These are phyloP conservation scores for Penicillium canescens DNA, from an alignment of 495 filamentous ascomycete species.

Conservation along the genomic window DNA sequence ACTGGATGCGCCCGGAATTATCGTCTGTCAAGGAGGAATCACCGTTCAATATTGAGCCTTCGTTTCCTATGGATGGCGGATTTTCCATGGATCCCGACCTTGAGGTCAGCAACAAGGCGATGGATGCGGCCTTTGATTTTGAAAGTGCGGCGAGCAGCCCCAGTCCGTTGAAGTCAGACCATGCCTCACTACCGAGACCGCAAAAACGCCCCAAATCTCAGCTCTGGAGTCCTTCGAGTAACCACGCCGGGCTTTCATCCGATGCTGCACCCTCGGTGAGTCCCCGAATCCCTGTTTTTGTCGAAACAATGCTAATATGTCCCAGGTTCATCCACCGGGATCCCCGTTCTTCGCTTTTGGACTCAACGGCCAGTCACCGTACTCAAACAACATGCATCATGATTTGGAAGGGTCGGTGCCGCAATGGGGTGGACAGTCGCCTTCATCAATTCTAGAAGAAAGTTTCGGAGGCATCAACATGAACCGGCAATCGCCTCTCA, in stretches of 20 bases:
- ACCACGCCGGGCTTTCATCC: conserved; percentile 9
- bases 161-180: conserved; percentile 46
- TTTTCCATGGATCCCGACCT: conserved; percentile 44
- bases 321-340: conserved; percentile 24
- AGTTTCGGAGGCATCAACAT: conserved; percentile 47
- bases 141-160: conserved; percentile 70
- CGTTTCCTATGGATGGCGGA: conserved; percentile 31
- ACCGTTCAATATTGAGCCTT: conserved; percentile 40
- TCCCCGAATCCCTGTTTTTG: background rate
- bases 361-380: conserved; percentile 51
- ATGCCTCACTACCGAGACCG: conserved; percentile 21
- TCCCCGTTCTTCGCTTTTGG: conserved; percentile 36
- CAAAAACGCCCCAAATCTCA: conserved; percentile 29
- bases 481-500: conserved; percentile 41
- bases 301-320: conserved; percentile 3
- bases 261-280: conserved; percentile 35
- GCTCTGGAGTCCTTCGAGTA: conserved; percentile 27
- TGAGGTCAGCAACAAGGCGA: conserved; percentile 58
- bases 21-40: conserved; percentile 41
- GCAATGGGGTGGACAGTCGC: conserved; percentile 52
- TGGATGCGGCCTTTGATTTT: conserved; percentile 70
- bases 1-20: conserved; percentile 44
- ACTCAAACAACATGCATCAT: conserved; percentile 35
- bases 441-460: conserved; percentile 51
- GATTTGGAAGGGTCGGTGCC: conserved; percentile 48